phyloP scores from a whole-genome alignment of 208 protist genomes.

The Wallacemonas sp. region DNA sequence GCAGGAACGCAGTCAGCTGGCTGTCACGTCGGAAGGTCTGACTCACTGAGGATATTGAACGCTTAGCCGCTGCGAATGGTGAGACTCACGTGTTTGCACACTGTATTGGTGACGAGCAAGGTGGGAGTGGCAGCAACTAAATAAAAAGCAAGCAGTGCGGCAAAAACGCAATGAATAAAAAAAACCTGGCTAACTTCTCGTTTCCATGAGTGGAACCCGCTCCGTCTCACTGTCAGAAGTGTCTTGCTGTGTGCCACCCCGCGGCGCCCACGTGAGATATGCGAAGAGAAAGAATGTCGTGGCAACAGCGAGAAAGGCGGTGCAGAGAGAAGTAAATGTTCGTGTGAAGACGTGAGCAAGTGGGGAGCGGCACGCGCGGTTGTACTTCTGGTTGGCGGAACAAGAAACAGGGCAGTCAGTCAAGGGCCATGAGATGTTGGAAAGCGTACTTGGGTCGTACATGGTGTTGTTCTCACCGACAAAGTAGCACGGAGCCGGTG shows the following conservation, averaged over 20 bases:
- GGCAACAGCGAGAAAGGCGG: not conserved
- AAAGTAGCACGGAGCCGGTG: slow-evolving; percentile 32
- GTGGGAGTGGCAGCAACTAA: too few relatives aligned
- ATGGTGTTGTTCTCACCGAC: slow-evolving; percentile 26
- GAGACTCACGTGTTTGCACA: too few relatives aligned
- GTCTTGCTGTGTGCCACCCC: not conserved
- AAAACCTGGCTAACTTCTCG: too few relatives aligned
- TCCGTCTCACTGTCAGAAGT: too few relatives aligned
- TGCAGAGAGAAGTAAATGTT: not conserved
- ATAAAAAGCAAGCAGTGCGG: too few relatives aligned
- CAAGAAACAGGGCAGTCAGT: slow-evolving; percentile 29
- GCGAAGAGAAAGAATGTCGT: not conserved
- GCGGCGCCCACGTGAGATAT: not conserved
- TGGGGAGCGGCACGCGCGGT: slow-evolving; percentile 9
- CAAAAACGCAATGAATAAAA: too few relatives aligned
- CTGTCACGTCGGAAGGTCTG: too few relatives aligned
- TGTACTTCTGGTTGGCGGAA: slow-evolving; percentile 1
- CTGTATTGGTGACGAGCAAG: too few relatives aligned
- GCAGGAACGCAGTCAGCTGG: too few relatives aligned
- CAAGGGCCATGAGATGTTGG: slow-evolving; percentile 26
- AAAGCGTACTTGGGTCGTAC: slow-evolving; percentile 25
- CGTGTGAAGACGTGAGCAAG: not conserved
- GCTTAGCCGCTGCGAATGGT: too few relatives aligned
- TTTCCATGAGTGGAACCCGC: too few relatives aligned
- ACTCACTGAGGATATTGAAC: too few relatives aligned